Evolutionary conservation across 768 basidiomycete species (phyloP).

Genomic region (Steccherinum ochraceum): DNA sequence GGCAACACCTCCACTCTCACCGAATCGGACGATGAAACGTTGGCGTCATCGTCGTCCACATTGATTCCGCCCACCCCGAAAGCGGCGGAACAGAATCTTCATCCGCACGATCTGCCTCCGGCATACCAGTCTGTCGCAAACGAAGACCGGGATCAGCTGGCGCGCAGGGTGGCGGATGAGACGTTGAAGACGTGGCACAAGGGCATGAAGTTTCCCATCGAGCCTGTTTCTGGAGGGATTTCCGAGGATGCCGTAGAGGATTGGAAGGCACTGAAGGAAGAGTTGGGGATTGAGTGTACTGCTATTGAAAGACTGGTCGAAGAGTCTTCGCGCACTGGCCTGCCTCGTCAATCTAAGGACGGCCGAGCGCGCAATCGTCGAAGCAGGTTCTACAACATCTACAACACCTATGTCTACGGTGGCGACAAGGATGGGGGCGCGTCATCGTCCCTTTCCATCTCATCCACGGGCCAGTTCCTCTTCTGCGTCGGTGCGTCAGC

Average conservation of each 20-base stretch:
- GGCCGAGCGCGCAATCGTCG: slow-evolving; percentile 17
- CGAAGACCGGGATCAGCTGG: slow-evolving; percentile 31
- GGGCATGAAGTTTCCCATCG: slow-evolving; percentile 42
- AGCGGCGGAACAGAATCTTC: slow-evolving; percentile 26
- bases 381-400: slow-evolving; percentile 76
- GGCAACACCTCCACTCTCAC: slow-evolving; percentile 38
- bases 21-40: slow-evolving; percentile 40
- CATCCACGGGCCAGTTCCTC: slow-evolving; percentile 37
- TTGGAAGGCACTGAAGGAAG: slow-evolving; percentile 75
- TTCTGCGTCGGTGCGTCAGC: slow-evolving; percentile 61
- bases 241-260: slow-evolving; percentile 65
- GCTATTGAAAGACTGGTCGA: slow-evolving; percentile 72
- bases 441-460: slow-evolving; percentile 1
- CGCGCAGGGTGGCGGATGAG: slow-evolving; percentile 48
- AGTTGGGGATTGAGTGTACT: slow-evolving; percentile 69
- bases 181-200: slow-evolving; percentile 67
- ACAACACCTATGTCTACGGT: slow-evolving; percentile 64
- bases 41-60: slow-evolving; percentile 71
- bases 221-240: slow-evolving; percentile 43
- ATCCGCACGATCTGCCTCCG: slow-evolving; percentile 56
- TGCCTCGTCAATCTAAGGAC: slow-evolving; percentile 20
- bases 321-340: slow-evolving; percentile 30
- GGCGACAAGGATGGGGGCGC: slow-evolving; percentile 32
- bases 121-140: slow-evolving; percentile 60
- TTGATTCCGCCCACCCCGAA: slow-evolving; percentile 67